A percentile compares a stretch with the other conserved stretches of the same genome.
These are phyloP conservation scores for Penium margaritaceum DNA, from an alignment of 139 green algal genomes.

Conservation along the genomic window DNA sequence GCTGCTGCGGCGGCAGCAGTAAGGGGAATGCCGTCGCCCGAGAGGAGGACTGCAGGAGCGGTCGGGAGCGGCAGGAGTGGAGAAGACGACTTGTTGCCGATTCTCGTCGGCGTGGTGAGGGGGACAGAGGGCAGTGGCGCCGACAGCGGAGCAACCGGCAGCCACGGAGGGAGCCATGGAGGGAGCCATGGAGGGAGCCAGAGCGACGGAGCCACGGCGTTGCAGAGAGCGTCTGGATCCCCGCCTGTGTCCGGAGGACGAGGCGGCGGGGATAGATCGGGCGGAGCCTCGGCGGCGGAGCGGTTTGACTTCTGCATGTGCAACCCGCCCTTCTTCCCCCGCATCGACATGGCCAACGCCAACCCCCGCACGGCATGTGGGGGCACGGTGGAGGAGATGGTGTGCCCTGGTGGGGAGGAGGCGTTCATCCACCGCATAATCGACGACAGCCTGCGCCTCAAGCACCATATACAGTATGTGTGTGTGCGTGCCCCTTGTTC, in stretches of 20 bases:
- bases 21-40: no score
- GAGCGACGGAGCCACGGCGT: no score
- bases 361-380: conserved; percentile 74
- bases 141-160: no score
- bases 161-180: no score
- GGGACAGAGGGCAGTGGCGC: no score
- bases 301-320: conserved; percentile 67
- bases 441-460: conserved; percentile 74
- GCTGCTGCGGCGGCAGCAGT: no score
- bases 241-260: no score
- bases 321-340: conserved; percentile 94
- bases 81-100: conserved; percentile 49
- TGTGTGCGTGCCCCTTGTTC: not conserved
- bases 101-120: conserved; percentile 52
- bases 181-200: no score
- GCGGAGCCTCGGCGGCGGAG: no score
- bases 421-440: conserved; percentile 80
- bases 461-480: not conserved
- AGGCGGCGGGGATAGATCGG: no score
- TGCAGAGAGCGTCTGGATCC: no score
- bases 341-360: conserved; percentile 60
- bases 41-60: not conserved
- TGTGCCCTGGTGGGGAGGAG: conserved; percentile 77
- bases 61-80: not conserved
- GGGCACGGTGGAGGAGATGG: conserved; percentile 67